Conservation (phyloP, 169 alveolate genomes). For the Plasmodium vinckei region DNA sequence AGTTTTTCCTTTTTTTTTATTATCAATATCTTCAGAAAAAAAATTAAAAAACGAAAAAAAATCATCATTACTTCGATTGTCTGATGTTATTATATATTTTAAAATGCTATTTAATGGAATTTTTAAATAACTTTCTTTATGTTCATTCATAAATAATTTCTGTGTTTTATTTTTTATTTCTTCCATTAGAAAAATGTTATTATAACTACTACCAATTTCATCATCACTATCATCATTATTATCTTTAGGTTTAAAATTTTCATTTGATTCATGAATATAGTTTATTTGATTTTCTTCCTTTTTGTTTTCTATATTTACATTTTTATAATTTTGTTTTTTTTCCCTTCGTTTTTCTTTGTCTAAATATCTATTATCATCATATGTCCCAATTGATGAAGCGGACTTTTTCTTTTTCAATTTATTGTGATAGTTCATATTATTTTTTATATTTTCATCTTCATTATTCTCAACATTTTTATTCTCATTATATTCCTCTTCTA, state of each 20-base stretch:
- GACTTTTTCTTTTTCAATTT: too few species aligned
- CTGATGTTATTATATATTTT: constrained; percentile 48
- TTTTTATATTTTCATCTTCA: not conserved
- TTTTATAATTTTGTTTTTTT: not conserved
- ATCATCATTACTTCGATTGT: not conserved
- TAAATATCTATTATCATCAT: not conserved
- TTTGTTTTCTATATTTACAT: not conserved
- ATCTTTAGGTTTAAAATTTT: not conserved
- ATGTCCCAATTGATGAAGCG: too few species aligned
- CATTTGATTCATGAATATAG: not conserved
- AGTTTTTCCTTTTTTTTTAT: constrained; percentile 9
- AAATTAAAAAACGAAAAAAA: constrained; percentile 65
- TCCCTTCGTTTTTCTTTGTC: constrained; percentile 5
- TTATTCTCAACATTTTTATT: not conserved
- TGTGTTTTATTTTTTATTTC: constrained; percentile 18
- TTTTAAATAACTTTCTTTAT: constrained; percentile 55
- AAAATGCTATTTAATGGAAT: constrained; percentile 55
- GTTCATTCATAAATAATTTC: constrained; percentile 12
- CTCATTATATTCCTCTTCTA: not conserved
- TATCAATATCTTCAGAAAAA: constrained; percentile 21
- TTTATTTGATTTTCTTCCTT: not conserved
- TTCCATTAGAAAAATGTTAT: not conserved
- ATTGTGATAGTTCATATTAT: too few species aligned
- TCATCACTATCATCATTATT: not conserved
- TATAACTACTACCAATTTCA: not conserved